Evolutionary conservation across 1,284 basidiomycete species (phyloP), one percentile per base, ranked within the genome.

Genomic region (Pulveroboletus sp.): DNA sequence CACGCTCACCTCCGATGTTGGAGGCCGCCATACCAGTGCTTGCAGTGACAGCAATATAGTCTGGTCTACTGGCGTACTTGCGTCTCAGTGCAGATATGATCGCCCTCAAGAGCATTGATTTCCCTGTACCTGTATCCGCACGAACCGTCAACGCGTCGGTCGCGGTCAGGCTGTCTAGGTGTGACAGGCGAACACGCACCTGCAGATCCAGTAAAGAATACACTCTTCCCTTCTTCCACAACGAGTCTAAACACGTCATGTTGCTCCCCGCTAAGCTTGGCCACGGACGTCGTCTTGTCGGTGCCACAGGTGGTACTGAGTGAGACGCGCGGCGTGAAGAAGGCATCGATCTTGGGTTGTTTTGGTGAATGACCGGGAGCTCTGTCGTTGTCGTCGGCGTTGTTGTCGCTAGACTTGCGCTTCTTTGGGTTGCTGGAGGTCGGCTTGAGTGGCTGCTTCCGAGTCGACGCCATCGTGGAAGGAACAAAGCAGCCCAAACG

Each of bases 11-110:
- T 14, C 90, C 91, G 51, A 94, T 89, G 68, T 93, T 92, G 61
- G 89, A 86, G 0, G 88, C 89, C 0, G 91, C 91, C 65, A 94
- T 92, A 22, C 74, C 73, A 0, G 69, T 70, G 22, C 89, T 91
- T 12, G 92, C 91, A 0, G 91, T 92, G 44, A 93, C 79, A 0
- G 88, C 87, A 5, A 93, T 81, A 2, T 81, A 82, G 57, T 91
- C 87, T 0, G 78, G 78, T 43, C 33, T 61, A 50, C 63, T 74
- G 71, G 66, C 69, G 64, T 92, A 86, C 67, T 92, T 90, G 64
- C 86, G 83, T n/a, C 85, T 72, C 35, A 93, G 73, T 1, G 78
- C 74, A 9, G 76, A 73, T 72, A 93, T 91, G 60, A 92, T 90
- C 53, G 88, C 86, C 6, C 87, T 81, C 7, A 93, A 76, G 1